Conservation (phyloP, 1,139 yeast species). For the Candida tetrigidarum region DNA sequence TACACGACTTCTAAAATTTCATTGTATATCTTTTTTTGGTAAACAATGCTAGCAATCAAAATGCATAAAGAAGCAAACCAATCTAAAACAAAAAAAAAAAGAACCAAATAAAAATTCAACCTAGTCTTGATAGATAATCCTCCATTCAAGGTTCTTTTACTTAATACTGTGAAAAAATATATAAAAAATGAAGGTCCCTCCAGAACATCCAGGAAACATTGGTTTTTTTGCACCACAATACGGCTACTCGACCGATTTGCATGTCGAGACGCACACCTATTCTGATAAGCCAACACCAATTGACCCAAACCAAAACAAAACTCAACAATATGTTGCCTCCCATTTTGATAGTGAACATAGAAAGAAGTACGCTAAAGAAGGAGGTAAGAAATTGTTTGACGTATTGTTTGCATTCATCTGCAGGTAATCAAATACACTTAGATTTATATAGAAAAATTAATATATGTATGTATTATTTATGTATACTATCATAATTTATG, state of each 20-base stretch:
- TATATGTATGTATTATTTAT: neutral
- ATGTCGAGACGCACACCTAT: slow-evolving; percentile 37
- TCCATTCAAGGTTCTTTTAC: no score
- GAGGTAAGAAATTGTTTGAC: slow-evolving; percentile 23
- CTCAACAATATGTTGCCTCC: slow-evolving; percentile 30
- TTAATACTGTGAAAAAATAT: no score
- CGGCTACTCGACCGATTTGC: slow-evolving; percentile 34
- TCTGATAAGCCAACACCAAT: slow-evolving; percentile 42
- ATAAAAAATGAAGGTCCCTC: slow-evolving; percentile 20
- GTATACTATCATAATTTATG: slow-evolving; percentile 12
- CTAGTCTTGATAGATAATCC: neutral
- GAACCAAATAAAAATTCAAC: no score
- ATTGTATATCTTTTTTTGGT: neutral
- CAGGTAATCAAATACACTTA: no score
- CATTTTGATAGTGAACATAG: slow-evolving; percentile 42
- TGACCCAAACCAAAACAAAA: slow-evolving; percentile 30
- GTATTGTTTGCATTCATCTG: slow-evolving; percentile 25
- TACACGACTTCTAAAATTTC: slow-evolving; percentile 1
- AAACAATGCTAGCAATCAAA: slow-evolving; percentile 2
- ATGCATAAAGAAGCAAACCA: neutral
- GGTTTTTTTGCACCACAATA: slow-evolving; percentile 34
- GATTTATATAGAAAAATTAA: no score
- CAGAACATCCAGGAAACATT: slow-evolving; percentile 35
- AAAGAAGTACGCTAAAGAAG: slow-evolving; percentile 39
- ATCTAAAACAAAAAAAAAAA: neutral